Base-by-base conservation (phyloP, 2,329 filamentous ascomycete genomes). In the Curvularia eragrostidis region DNA sequence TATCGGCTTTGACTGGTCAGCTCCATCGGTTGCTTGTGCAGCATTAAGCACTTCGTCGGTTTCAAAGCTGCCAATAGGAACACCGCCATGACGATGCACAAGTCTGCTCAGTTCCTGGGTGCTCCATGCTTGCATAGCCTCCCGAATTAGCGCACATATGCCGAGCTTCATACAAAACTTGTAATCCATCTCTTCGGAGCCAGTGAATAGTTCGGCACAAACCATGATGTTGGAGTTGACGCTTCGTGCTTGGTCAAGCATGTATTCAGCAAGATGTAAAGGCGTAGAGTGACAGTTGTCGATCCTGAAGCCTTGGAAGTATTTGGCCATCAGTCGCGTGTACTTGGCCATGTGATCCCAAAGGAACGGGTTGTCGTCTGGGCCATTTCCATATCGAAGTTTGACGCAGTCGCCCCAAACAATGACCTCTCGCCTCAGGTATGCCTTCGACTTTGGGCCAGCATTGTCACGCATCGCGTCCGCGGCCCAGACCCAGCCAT, bases 341-440 rank as follows among this genome's bases (percentile, higher is more conserved):
- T 99, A 99, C 67, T 90, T 87, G 36, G 91, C 91, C 93, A 99
- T 99, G 75, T 91, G 91, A 8, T 97, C 88, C 95, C 95, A 99
- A 8, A 99, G 82, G 81, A 88, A 99, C 0, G 95, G 94, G 68
- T 89, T 98, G 74, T 98, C 95, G 52, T 93, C 79, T 0, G 89
- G 90, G 0, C 87, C 83, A 24, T 81, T 84, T 32, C 95, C 95
- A 72, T 98, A 99, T 18, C 95, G 89, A 52, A 99, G 84, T 81
- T 99, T 99, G 62, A 98, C 95, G 74, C 96, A 99, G 74, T 99
- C 95, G 13, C 94, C 93, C 95, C 95, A 99, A 28, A 97, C 91
- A 66, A 99, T 98, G 59, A 99, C 92, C 77, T 99, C 93, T 66
- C 95, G 87, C 51, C 92, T 87, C n/a, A 99, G 84, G 72, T 99